Percentiles rank a stretch among this genome's conserved stretches.
Evolutionary conservation across 148 eudicot species (phyloP).

Genomic region (Heliamphora exappendiculata): DNA sequence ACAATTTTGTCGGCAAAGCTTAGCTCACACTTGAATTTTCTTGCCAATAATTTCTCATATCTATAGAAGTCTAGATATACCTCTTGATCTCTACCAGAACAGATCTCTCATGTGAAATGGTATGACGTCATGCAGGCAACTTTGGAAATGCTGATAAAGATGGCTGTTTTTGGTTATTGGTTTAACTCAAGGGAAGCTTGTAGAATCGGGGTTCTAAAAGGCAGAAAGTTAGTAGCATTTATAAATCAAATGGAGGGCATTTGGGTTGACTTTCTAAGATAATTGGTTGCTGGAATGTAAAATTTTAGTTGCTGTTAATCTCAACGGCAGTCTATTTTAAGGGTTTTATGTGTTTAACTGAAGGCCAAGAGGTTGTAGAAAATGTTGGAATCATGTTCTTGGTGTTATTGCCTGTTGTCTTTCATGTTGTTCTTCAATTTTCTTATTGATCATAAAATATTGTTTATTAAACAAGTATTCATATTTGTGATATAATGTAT

Average conservation of each 20-base stretch:
- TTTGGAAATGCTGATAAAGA: too few relatives aligned
- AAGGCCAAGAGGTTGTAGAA: neutral
- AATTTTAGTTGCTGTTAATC: neutral
- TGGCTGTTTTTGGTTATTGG: too few relatives aligned
- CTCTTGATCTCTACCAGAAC: neutral
- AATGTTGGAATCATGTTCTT: neutral
- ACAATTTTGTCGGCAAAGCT: too few relatives aligned
- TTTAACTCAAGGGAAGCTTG: neutral
- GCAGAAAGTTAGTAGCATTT: neutral
- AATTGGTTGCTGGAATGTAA: neutral
- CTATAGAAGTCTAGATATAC: neutral
- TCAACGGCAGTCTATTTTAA: neutral
- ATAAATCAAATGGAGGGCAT: neutral
- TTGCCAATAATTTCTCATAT: neutral
- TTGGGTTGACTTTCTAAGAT: neutral
- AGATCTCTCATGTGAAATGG: too few relatives aligned
- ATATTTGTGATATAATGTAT: neutral
- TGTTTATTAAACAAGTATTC: neutral
- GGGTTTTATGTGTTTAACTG: neutral
- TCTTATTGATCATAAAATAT: too few relatives aligned
- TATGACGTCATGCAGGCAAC: too few relatives aligned
- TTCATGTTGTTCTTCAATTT: conserved; percentile 5
- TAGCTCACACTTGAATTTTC: too few relatives aligned
- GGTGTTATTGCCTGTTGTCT: too few relatives aligned
- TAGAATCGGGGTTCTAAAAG: neutral